Evolutionary conservation across 345 rosid genomes (phyloP).

Genomic region (sweet orange (Citrus sinensis)): DVS_A1.0 CM039168.1:2685501-2686000

Average conservation of each 20-base stretch:
- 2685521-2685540: neutral
- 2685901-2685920: neutral
- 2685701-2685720: conserved; percentile 41
- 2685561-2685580: neutral
- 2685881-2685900: conserved; percentile 6
- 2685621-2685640: too few relatives aligned
- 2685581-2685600: too few relatives aligned
- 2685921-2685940: neutral
- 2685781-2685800: conserved; percentile 62
- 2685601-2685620: too few relatives aligned
- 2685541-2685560: neutral
- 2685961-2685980: neutral
- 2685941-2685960: neutral
- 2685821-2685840: conserved; percentile 66
- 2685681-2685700: conserved; percentile 23
- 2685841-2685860: conserved; percentile 52
- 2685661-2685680: conserved; percentile 37
- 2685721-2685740: conserved; percentile 49
- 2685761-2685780: conserved; percentile 56
- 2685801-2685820: conserved; percentile 72
- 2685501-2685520: too few relatives aligned
- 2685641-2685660: too few relatives aligned
- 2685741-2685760: conserved; percentile 57
- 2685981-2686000: conserved; percentile 61
- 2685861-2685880: conserved; percentile 52